A percentile compares a stretch with the other conserved stretches of the same genome.
Evolutionary conservation across 116 monocot species (phyloP).

Genomic region (Posidonia oceanica): DNA sequence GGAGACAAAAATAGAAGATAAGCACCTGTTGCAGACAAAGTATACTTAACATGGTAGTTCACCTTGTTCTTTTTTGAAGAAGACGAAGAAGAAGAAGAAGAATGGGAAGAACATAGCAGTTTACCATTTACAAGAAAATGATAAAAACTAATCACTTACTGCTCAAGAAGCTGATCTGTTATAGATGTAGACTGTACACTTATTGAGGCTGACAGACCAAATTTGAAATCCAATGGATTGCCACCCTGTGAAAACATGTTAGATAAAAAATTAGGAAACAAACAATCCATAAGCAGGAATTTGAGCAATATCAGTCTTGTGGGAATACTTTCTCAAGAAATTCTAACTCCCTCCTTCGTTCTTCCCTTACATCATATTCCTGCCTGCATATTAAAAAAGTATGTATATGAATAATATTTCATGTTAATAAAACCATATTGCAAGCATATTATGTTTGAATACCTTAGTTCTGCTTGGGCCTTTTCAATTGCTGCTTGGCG

Average conservation of each 20-base stretch:
- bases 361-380: constrained; percentile 79
- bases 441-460: constrained; percentile 1
- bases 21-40: background rate
- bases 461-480: constrained; percentile 79
- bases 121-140: background rate
- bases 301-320: background rate
- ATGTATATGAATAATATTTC: background rate
- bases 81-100: no score
- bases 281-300: background rate
- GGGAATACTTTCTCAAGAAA: constrained; percentile 75
- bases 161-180: constrained; percentile 46
- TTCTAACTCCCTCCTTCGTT: constrained; percentile 84
- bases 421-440: background rate
- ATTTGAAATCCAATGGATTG: constrained; percentile 94
- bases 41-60: background rate
- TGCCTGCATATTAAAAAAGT: constrained; percentile 34
- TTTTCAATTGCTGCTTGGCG: constrained; percentile 68
- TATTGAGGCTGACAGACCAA: constrained; percentile 39
- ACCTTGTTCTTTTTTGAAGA: no score
- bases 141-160: constrained; percentile 25
- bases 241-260: constrained; percentile 47
- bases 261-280: background rate
- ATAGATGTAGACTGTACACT: constrained; percentile 85
- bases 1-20: background rate
- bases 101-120: no score